Percentiles rank a stretch among this genome's conserved stretches.
Evolutionary conservation across 495 filamentous ascomycete genomes (phyloP).

Genomic region (Hypoxylon perforatum): DNA sequence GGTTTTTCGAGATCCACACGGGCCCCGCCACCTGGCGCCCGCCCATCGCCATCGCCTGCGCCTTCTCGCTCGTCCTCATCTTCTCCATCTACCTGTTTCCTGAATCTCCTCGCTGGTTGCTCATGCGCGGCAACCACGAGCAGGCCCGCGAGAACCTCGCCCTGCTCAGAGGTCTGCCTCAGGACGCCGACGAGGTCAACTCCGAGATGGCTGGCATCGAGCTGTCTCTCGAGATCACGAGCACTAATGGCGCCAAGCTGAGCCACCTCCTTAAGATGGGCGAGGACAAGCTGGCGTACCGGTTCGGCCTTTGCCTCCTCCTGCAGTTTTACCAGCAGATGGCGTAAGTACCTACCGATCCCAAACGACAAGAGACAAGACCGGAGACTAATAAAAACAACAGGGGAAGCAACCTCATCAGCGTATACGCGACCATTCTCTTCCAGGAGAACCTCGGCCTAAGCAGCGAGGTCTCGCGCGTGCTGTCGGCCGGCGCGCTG

Average conservation of each 20-base stretch:
- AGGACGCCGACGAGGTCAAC: constrained; percentile 41
- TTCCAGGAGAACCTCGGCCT: constrained; percentile 68
- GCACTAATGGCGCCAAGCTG: constrained; percentile 21
- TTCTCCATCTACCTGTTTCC: constrained; percentile 54
- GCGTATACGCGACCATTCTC: constrained; percentile 69
- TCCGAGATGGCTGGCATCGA: constrained; percentile 50
- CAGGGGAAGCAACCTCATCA: constrained; percentile 68
- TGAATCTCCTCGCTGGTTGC: constrained; percentile 61
- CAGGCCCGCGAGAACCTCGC: constrained; percentile 55
- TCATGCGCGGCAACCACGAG: constrained; percentile 57
- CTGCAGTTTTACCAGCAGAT: constrained; percentile 63
- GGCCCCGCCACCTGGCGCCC: constrained; percentile 41
- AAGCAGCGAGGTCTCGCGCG: constrained; percentile 46
- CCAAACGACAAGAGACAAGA: background rate
- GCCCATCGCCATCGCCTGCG: constrained; percentile 36
- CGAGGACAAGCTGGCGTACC: constrained; percentile 42
- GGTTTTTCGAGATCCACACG: constrained; percentile 46
- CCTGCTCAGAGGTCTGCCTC: constrained; percentile 41
- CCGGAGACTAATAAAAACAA: constrained; percentile 18
- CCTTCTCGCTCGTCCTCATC: constrained; percentile 37
- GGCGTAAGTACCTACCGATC: constrained; percentile 38
- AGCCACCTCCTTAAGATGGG: constrained; percentile 40
- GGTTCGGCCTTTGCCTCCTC: constrained; percentile 48
- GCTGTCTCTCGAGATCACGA: constrained; percentile 49
- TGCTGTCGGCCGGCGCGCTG: constrained; percentile 56